Evolutionary conservation across 768 basidiomycete species (phyloP), one percentile per base, ranked within the genome.

Genomic region (Lactifluus hygrophoroides): DNA sequence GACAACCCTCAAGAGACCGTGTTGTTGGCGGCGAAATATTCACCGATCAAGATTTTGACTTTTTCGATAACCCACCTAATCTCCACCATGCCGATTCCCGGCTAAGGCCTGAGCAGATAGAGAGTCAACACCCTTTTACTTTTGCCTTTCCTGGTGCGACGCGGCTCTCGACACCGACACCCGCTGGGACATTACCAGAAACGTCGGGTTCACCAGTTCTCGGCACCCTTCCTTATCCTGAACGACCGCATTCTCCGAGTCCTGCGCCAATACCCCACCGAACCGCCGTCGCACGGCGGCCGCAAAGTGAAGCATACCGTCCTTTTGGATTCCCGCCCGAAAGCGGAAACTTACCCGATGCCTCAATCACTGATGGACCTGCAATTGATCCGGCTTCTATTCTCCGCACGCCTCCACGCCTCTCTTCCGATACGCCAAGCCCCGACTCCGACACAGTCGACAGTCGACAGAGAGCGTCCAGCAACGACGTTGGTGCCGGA

Each of bases 401-500:
- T 17, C 50, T 63, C 14, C 56, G 48, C 27, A 65, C 65, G 5
- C 63, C 65, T 6, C 62, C 65, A 32, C 58, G 30, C 17, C 50
- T 38, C 6, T 47, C 54, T 27, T 37, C 56, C 3, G 55, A 56
- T n/a, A 40, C 56, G 16, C 51, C 49, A 5, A 44, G 50, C 38
- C 21, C 50, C 19, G 61, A 62, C 17, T 35, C 51, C 19, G 63
- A 63, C 14, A 10, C 44, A 37, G 37, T 49, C n/a, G 43, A 49
- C 34, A 49, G 47, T 35, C 45, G 44, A 3, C 64, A 48, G 40
- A 58, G 56, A 56, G 42, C 54, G 2, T 63, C 64, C 7, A 80
- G 77, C 59, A 78, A 74, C 62, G 77, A 79, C 49, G 66, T 77
- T 51, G 78, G 75, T 5, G 72, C 72, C 17, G 74, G 75, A 28